These are phyloP conservation scores for Hymenoscyphus fructigenus DNA, from an alignment of 2,329 filamentous ascomycete genomes.

Conservation along the genomic window DNA sequence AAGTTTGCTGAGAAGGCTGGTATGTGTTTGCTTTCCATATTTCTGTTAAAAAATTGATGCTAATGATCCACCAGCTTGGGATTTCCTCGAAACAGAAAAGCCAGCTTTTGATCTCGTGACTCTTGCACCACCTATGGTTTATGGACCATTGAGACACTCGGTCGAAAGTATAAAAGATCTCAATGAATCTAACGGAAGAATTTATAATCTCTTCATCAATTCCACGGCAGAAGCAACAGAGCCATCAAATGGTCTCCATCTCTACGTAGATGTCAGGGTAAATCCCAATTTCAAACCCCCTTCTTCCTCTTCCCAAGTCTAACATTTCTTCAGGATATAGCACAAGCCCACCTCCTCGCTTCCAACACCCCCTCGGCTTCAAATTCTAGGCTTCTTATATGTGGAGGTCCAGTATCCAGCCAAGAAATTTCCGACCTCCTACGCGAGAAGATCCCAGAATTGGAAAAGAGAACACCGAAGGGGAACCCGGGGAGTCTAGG, in stretches of 20 bases:
- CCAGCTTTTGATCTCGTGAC: slow-evolving; percentile 58
- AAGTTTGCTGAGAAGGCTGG: slow-evolving; percentile 64
- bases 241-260: slow-evolving; percentile 40
- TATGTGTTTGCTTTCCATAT: slow-evolving; percentile 51
- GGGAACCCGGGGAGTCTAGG: slow-evolving; percentile 35
- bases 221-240: slow-evolving; percentile 45
- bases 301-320: not conserved
- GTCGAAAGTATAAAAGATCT: slow-evolving; percentile 58
- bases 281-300: not conserved
- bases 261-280: slow-evolving; percentile 54
- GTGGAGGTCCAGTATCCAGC: slow-evolving; percentile 57
- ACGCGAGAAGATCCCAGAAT: slow-evolving; percentile 50
- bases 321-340: slow-evolving; percentile 47
- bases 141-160: slow-evolving; percentile 58
- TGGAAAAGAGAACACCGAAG: slow-evolving; percentile 46
- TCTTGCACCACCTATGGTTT: slow-evolving; percentile 59
- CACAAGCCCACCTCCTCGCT: slow-evolving; percentile 58
- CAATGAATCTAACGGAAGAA: slow-evolving; percentile 67
- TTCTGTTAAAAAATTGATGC: not conserved
- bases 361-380: slow-evolving; percentile 54
- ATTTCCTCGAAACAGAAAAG: slow-evolving; percentile 39
- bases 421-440: slow-evolving; percentile 55
- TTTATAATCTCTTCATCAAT: slow-evolving; percentile 46
- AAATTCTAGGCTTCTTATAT: slow-evolving; percentile 60
- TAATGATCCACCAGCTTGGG: not conserved